These are phyloP conservation scores for Solanum paucissectum DNA, from an alignment of 257 asterid genomes.

Conservation along the genomic window DNA sequence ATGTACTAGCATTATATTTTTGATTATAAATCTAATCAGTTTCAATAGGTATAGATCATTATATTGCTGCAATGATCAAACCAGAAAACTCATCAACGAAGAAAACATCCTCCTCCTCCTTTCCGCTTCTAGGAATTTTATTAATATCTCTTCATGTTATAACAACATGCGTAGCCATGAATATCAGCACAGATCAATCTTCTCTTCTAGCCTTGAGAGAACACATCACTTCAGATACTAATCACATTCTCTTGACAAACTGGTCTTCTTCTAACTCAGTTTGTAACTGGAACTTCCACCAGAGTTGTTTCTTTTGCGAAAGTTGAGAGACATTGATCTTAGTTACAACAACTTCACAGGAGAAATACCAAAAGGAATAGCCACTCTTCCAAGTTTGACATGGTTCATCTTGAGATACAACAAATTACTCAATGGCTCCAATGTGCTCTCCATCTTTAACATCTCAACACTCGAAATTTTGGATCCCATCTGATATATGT, in stretches of 20 bases:
- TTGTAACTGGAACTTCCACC: conserved; percentile 14
- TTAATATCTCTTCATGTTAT: not conserved
- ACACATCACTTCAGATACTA: not conserved
- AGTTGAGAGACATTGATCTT: not conserved
- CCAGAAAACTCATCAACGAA: not conserved
- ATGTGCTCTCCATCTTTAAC: not conserved
- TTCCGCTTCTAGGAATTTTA: not conserved
- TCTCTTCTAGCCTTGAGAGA: conserved; percentile 12
- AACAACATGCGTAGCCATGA: not conserved
- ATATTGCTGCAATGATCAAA: not conserved
- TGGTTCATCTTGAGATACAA: not conserved
- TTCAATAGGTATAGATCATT: too few relatives aligned
- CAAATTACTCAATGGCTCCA: not conserved
- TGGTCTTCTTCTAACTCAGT: conserved; percentile 7
- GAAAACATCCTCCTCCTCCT: not conserved
- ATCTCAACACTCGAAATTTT: not conserved
- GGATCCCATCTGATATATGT: not conserved
- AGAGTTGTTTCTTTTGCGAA: conserved; percentile 1
- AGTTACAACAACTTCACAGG: not conserved
- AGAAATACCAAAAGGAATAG: not conserved
- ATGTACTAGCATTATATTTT: not conserved
- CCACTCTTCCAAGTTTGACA: not conserved
- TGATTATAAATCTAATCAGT: not conserved
- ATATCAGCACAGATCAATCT: conserved; percentile 16
- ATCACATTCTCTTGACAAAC: not conserved